A percentile compares a stretch with the other conserved stretches of the same genome.
phyloP scores from a whole-genome alignment of 148 eudicot genomes.

The Chenopodium quinoa region DNA sequence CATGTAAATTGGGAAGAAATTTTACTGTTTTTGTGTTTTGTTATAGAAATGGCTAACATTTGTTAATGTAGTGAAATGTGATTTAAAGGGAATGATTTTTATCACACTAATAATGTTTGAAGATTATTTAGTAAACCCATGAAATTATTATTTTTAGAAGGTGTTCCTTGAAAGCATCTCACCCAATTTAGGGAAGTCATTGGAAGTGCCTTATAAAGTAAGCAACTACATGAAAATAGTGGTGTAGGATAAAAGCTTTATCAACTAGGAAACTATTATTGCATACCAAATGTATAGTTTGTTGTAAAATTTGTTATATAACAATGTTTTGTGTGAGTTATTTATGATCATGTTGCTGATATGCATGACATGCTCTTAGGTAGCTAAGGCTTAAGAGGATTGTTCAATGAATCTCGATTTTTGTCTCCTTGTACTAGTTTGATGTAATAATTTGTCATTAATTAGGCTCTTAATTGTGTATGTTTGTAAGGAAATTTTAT shows the following conservation, averaged over 20 bases:
- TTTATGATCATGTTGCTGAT: constrained; percentile 10
- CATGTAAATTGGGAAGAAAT: not conserved
- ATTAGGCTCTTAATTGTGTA: not conserved
- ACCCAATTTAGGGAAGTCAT: constrained; percentile 9
- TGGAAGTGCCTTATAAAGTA: constrained; percentile 20
- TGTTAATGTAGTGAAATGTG: not conserved
- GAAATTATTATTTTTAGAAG: not conserved
- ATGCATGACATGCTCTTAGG: constrained; percentile 17
- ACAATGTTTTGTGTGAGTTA: not conserved
- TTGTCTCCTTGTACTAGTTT: not conserved
- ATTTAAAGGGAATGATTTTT: not conserved
- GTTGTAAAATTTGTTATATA: not conserved
- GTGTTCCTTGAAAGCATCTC: constrained; percentile 25
- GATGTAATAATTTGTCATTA: not conserved
- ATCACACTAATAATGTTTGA: not conserved
- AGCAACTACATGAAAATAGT: constrained; percentile 24
- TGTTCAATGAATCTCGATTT: not conserved
- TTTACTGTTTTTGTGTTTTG: not conserved
- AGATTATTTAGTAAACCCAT: not conserved
- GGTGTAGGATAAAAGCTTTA: constrained; percentile 10
- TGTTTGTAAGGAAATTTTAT: no score
- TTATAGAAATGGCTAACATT: constrained; percentile 4
- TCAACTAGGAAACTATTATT: constrained; percentile 14
- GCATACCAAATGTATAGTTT: constrained; percentile 7
- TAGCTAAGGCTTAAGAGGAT: not conserved